Evolutionary conservation across 1,284 basidiomycete genomes (phyloP), one percentile per base, ranked within the genome.

Genomic region (Austroboletus novae-zelandiae): DNA sequence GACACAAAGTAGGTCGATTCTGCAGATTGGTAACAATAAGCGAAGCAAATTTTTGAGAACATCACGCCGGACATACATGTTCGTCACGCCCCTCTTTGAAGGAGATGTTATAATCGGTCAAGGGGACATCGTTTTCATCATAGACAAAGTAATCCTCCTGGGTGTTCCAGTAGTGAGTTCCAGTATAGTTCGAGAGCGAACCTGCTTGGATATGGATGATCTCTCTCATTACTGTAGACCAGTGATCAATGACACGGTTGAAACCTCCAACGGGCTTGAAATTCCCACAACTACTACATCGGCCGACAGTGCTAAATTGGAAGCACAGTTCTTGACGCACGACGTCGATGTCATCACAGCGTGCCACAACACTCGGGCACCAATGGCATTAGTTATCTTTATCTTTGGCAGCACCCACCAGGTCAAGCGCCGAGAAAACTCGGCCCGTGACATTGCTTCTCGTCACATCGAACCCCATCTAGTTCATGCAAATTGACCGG

Each of bases 91-190:
- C 80, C 64, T 87, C 83, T 57, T 78, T 72, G 62, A 88, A 89
- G 4, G 86, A 86, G 40, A 85, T 70, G 56, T 77, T 77, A 61
- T 81, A 72, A 53, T 77, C 69, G 39, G 79, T 70, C 37, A 74
- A 42, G 2, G 75, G 60, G n/a, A 75, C 71, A 43, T 74, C 72
- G 43, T 66, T 69, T 43, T 76, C 77, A 34, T 71, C 70, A 51
- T 78, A 79, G 0, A 74, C 73, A 57, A 86, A 79, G 62, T 90
- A 90, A 55, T 67, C 73, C 63, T 89, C 83, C 64, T 89, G 86
- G 0, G 85, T 78, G 61, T 90, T 90, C 86, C 86, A 91, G 60
- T 87, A 90, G 61, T 91, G 89, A 0, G 86, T 80, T 45, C 86
- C 86, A 20, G 78, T 69, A 61, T 83, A 79, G 61, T 90, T 90